phyloP scores from a whole-genome alignment of 305 asterid species.

The Striga hermonthica region DNA sequence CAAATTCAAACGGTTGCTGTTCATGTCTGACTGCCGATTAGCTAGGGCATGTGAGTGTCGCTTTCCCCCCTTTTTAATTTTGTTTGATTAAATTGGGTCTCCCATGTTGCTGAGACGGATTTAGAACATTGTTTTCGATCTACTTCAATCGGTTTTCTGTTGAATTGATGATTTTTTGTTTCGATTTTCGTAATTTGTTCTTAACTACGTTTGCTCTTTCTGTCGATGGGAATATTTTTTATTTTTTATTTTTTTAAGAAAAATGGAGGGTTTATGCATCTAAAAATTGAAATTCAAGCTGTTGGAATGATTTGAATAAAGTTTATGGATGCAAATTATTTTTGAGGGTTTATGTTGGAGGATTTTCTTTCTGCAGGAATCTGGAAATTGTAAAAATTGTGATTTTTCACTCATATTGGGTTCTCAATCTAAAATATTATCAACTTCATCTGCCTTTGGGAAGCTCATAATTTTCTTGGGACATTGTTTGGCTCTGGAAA shows the following conservation, averaged over 20 bases:
- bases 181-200: conserved; percentile 29
- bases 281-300: conserved; percentile 35
- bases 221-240: conserved; percentile 21
- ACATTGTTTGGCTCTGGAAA: not conserved
- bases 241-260: too few relatives aligned
- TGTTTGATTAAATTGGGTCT: not conserved
- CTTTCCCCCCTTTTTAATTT: not conserved
- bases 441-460: not conserved
- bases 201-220: conserved; percentile 28
- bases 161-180: conserved; percentile 31
- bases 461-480: not conserved
- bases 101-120: conserved; percentile 17
- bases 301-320: conserved; percentile 16
- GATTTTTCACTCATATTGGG: not conserved
- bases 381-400: conserved; percentile 15
- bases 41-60: conserved; percentile 44
- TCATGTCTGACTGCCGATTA: conserved; percentile 34
- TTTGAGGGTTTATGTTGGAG: conserved; percentile 17
- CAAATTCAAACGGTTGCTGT: conserved; percentile 39
- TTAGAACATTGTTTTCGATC: conserved; percentile 13
- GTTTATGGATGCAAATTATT: conserved; percentile 22
- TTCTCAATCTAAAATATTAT: too few relatives aligned
- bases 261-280: conserved; percentile 42
- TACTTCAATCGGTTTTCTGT: conserved; percentile 33
- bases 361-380: conserved; percentile 21